Conservation (phyloP, 2,329 filamentous ascomycete species). For the Trichoderma arundinaceum region DNA sequence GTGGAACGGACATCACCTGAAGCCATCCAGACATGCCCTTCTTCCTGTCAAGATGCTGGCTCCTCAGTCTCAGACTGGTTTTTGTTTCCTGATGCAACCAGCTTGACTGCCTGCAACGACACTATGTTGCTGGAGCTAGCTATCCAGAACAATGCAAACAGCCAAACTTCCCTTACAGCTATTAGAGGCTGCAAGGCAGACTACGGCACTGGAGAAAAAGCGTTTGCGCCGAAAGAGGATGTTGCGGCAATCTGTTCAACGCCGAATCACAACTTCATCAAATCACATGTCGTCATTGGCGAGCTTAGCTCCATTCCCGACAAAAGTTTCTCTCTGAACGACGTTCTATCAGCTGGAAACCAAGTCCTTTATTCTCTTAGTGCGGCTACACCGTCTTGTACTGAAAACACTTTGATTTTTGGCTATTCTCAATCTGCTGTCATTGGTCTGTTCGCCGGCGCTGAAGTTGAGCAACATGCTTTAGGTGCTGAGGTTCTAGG, state of each 20-base stretch:
- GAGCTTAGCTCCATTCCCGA: background rate
- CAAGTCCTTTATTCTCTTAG: slow-evolving; percentile 24
- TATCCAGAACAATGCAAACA: slow-evolving; percentile 13
- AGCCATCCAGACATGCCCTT: slow-evolving; percentile 12
- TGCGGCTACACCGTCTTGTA: slow-evolving; percentile 31
- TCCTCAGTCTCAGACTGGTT: slow-evolving; percentile 8
- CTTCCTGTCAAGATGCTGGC: slow-evolving; percentile 12
- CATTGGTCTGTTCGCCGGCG: slow-evolving; percentile 36
- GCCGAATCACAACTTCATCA: slow-evolving; percentile 14
- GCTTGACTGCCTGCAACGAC: slow-evolving; percentile 22
- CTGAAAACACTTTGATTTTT: slow-evolving; percentile 32
- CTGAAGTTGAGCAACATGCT: slow-evolving; percentile 37
- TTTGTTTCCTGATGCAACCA: slow-evolving; percentile 20
- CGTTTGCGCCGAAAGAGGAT: slow-evolving; percentile 2
- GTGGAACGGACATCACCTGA: background rate
- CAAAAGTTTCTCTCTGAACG: background rate
- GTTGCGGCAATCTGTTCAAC: slow-evolving; percentile 27
- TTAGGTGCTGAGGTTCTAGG: slow-evolving; percentile 33
- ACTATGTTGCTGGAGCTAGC: slow-evolving; percentile 14
- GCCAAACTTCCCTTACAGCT: background rate
- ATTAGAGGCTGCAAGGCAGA: slow-evolving; percentile 13
- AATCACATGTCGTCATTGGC: slow-evolving; percentile 21
- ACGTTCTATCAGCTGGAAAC: slow-evolving; percentile 17
- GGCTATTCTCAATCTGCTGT: slow-evolving; percentile 32
- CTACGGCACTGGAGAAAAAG: background rate